phyloP scores from a whole-genome alignment of 805 yeast genomes.

The Suhomyces pyralidae region DNA sequence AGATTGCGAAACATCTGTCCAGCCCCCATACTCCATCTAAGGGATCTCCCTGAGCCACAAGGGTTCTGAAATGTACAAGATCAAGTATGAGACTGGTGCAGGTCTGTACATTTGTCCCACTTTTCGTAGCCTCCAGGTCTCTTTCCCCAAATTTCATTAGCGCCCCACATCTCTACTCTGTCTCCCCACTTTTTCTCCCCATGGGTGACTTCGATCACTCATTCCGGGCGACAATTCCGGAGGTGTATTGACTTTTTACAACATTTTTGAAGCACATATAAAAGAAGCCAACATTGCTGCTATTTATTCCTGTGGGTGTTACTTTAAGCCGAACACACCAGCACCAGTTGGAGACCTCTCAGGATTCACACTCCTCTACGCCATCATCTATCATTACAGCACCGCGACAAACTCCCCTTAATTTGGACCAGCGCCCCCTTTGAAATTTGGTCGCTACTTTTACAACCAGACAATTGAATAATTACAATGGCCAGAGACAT shows the following conservation, averaged over 20 bases:
- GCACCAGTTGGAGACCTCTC: not conserved
- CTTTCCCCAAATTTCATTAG: not conserved
- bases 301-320: not conserved
- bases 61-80: too few relatives aligned
- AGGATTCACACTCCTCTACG: not conserved
- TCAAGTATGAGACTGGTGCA: too few relatives aligned
- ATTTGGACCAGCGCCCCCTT: not conserved
- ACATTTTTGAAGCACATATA: not conserved
- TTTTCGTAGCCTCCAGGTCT: not conserved
- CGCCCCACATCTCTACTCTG: not conserved
- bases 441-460: not conserved
- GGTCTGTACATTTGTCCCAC: not conserved
- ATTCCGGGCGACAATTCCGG: constrained; percentile 5
- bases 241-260: not conserved
- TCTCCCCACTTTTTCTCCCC: constrained; percentile 6
- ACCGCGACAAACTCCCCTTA: not conserved
- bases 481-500: constrained; percentile 72
- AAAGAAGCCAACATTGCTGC: not conserved
- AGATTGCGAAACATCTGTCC: not conserved
- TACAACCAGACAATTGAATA: not conserved
- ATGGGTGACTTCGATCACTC: constrained; percentile 3
- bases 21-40: not conserved
- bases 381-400: not conserved
- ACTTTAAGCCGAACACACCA: not conserved
- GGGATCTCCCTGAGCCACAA: not conserved